Percentiles rank a stretch among this genome's conserved stretches.
Evolutionary conservation across 2,329 filamentous ascomycete genomes (phyloP).

Genomic region (Ambrosiella beaveri): DNA sequence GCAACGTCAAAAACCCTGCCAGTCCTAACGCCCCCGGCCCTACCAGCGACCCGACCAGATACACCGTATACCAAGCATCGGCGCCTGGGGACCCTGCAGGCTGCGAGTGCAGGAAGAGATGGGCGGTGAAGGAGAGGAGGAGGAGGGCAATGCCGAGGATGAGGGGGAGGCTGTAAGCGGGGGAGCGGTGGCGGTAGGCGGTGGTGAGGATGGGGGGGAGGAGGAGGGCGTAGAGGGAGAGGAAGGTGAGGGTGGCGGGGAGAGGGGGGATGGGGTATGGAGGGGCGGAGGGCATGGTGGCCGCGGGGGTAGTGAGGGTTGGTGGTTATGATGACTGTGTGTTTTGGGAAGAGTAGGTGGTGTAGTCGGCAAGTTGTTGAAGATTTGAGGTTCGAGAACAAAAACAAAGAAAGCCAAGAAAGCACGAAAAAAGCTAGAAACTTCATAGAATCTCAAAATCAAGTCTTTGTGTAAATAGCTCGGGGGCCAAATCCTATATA

Average conservation of each 20-base stretch:
- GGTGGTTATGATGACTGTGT: background rate
- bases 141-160: constrained; percentile 27
- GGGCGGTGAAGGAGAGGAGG: constrained; percentile 29
- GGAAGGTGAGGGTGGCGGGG: background rate
- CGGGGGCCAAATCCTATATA: no score
- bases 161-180: constrained; percentile 17
- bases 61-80: constrained; percentile 26
- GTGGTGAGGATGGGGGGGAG: background rate
- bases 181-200: background rate
- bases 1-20: constrained; percentile 28
- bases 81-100: constrained; percentile 10
- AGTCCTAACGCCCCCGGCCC: constrained; percentile 29
- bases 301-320: background rate
- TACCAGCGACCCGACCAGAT: constrained; percentile 28
- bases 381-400: background rate
- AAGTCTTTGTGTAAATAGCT: no score
- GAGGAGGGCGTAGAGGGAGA: background rate
- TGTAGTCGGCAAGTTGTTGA: background rate
- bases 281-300: background rate
- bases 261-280: background rate
- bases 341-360: background rate
- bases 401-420: background rate
- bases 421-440: no score
- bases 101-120: constrained; percentile 24
- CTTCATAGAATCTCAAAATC: no score